Evolutionary conservation across 305 asterid genomes (phyloP).

Genomic region (Euphrasia arctica): DNA sequence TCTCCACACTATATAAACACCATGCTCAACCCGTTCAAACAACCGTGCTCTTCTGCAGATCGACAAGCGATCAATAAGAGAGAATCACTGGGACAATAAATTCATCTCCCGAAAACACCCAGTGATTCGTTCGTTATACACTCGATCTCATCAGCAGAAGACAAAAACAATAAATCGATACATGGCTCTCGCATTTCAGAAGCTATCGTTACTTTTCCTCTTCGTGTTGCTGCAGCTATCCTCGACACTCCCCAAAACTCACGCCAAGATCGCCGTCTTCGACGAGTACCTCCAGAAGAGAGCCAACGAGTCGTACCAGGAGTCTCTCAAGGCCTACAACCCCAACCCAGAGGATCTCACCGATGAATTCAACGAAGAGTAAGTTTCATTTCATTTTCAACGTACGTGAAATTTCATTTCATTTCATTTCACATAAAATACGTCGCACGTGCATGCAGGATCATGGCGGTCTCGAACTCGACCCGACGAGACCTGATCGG

Average conservation of each 20-base stretch:
- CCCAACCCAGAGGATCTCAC: slow-evolving; percentile 38
- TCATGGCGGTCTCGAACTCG: slow-evolving; percentile 21
- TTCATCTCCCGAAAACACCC: not conserved
- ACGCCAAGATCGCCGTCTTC: slow-evolving; percentile 18
- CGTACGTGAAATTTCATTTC: too few relatives aligned
- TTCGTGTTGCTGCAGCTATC: slow-evolving; percentile 18
- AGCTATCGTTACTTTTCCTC: slow-evolving; percentile 12
- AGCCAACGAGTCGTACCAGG: slow-evolving; percentile 31
- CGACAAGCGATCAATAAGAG: not conserved
- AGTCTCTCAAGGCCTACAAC: slow-evolving; percentile 34
- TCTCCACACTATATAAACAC: not conserved
- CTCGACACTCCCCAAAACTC: slow-evolving; percentile 10
- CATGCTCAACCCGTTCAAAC: not conserved
- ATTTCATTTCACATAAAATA: too few relatives aligned
- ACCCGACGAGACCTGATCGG: slow-evolving; percentile 47
- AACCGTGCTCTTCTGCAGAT: not conserved
- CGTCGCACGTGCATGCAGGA: slow-evolving; percentile 18
- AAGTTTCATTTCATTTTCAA: too few relatives aligned
- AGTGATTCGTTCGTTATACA: slow-evolving; percentile 26
- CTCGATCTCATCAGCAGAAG: too few relatives aligned
- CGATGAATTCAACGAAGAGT: slow-evolving; percentile 31
- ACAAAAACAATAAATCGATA: not conserved
- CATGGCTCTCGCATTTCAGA: slow-evolving; percentile 13
- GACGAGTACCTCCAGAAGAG: slow-evolving; percentile 36
- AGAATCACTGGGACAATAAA: slow-evolving; percentile 23